These are phyloP conservation scores for Boletus rufocinnamomeus DNA, from an alignment of 768 basidiomycete genomes.

Conservation along the genomic window DNA sequence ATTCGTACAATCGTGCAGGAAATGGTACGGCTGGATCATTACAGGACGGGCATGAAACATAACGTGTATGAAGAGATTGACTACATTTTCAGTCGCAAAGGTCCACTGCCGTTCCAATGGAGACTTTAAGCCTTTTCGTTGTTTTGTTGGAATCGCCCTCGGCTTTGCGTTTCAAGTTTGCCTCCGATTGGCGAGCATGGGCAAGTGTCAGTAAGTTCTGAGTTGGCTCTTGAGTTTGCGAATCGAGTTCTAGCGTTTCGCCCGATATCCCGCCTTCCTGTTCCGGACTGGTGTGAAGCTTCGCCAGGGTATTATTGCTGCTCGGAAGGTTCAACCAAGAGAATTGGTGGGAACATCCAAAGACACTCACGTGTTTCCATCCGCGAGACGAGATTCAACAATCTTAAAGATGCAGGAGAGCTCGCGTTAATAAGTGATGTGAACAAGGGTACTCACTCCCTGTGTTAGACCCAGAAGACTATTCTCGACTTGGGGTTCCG, in stretches of 20 bases:
- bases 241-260: conserved; percentile 21
- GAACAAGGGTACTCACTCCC: conserved; percentile 43
- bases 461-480: conserved; percentile 61
- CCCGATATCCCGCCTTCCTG: background rate
- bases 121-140: conserved; percentile 71
- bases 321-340: conserved; percentile 2
- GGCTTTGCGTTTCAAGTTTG: conserved; percentile 39
- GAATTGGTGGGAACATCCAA: background rate
- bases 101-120: conserved; percentile 66
- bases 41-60: background rate
- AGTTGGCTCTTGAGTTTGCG: conserved; percentile 45
- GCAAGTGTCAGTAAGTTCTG: conserved; percentile 29
- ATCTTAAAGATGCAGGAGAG: conserved; percentile 10
- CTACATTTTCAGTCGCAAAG: conserved; percentile 59
- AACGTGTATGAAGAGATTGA: background rate
- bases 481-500: conserved; percentile 58
- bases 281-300: background rate
- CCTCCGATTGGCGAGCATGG: conserved; percentile 19
- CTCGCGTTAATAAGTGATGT: background rate
- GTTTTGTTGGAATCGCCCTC: conserved; percentile 14
- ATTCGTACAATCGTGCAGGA: background rate
- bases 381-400: conserved; percentile 8
- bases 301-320: conserved; percentile 1
- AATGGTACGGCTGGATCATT: background rate
- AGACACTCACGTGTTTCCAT: conserved; percentile 18